Conservation (phyloP, 2,329 filamentous ascomycete species). For the Mariannaea sp. region DNA sequence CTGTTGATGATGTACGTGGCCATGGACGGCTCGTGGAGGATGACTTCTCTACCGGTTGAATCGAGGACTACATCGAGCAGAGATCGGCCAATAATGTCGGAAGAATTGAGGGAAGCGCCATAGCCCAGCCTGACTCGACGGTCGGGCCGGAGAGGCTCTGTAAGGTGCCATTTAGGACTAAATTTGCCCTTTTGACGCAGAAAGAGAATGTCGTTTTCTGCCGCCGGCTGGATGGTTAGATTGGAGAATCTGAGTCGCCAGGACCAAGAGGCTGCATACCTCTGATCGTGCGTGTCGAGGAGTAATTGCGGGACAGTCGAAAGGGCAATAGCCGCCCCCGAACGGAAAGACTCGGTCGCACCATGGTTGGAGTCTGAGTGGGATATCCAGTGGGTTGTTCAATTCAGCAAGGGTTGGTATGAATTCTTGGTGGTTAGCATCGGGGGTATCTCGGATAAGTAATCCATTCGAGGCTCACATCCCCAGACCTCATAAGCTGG, state of each 20-base stretch:
- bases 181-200: conserved; percentile 46
- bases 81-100: conserved; percentile 66
- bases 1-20: conserved; percentile 74
- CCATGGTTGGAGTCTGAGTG: conserved; percentile 13
- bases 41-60: conserved; percentile 54
- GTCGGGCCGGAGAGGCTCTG: conserved; percentile 42
- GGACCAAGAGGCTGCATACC: conserved; percentile 22
- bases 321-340: not conserved
- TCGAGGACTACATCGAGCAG: conserved; percentile 64
- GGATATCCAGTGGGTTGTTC: too few species aligned
- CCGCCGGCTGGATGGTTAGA: conserved; percentile 14
- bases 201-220: conserved; percentile 49
- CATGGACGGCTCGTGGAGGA: conserved; percentile 68
- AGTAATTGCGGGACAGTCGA: conserved; percentile 27
- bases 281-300: conserved; percentile 37
- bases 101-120: conserved; percentile 53
- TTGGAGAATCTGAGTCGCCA: not conserved
- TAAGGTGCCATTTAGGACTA: conserved; percentile 46
- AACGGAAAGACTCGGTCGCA: conserved; percentile 21
- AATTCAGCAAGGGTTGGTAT: conserved; percentile 14
- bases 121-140: conserved; percentile 46
- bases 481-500: too few species aligned
- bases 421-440: conserved; percentile 27
- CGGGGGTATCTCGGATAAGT: conserved; percentile 34
- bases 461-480: too few species aligned